Conservation (phyloP, 768 basidiomycete species). For the Calvatia gigantea region DNA sequence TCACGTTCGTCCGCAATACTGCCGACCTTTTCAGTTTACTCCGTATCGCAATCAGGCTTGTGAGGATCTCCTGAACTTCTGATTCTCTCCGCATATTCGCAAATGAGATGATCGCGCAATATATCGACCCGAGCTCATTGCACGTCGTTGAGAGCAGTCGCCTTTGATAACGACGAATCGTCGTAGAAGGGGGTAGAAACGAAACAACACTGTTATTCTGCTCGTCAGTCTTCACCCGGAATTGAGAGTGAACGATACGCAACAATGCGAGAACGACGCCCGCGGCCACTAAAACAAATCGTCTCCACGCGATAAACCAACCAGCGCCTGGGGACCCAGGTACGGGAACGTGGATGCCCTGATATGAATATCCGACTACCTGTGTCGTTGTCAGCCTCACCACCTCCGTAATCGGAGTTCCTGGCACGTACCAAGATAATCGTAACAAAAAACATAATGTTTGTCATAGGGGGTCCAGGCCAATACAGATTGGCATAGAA, state of each 20-base stretch:
- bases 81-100: slow-evolving; percentile 53
- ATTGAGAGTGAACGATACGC: slow-evolving; percentile 18
- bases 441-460: slow-evolving; percentile 67
- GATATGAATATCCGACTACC: slow-evolving; percentile 75
- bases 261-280: slow-evolving; percentile 83
- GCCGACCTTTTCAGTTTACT: slow-evolving; percentile 66
- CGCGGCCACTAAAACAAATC: slow-evolving; percentile 64
- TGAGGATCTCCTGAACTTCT: slow-evolving; percentile 53
- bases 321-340: slow-evolving; percentile 57
- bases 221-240: too few species aligned
- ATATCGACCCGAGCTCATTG: slow-evolving; percentile 62
- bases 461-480: slow-evolving; percentile 71
- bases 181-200: slow-evolving; percentile 70
- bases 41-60: slow-evolving; percentile 69
- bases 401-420: background rate
- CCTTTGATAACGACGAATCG: slow-evolving; percentile 72
- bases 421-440: slow-evolving; percentile 46
- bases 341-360: slow-evolving; percentile 47
- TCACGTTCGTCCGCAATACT: slow-evolving; percentile 51
- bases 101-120: slow-evolving; percentile 75
- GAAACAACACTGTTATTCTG: slow-evolving; percentile 51
- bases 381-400: slow-evolving; percentile 19
- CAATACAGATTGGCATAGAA: slow-evolving; percentile 71
- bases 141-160: slow-evolving; percentile 64
- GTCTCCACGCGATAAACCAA: slow-evolving; percentile 67